Base-by-base conservation (phyloP, 2,329 filamentous ascomycete genomes). In the Aureobasidium leucospermi region DNA sequence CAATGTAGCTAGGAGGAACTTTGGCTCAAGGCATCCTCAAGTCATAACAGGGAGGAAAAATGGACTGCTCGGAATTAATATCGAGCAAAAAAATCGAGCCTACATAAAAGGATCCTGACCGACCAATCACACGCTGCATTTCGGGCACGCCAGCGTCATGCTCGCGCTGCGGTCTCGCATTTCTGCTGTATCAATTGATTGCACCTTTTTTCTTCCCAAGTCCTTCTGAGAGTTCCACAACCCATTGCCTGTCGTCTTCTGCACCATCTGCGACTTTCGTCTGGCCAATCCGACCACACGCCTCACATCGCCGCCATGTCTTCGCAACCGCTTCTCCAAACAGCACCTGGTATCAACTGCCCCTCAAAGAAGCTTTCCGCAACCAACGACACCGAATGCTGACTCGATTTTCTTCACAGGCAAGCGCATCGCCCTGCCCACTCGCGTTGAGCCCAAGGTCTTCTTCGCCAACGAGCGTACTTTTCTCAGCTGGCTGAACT, bases 381-480 rank as follows among this genome's bases (percentile, higher is more conserved):
- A 29, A 36, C 41, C 41, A 13, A 29, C 38, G 13, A 38, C 11
- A 41, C 28, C 29, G 31, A 46, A 56, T 56, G 31, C 52, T 59
- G 39, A 59, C 48, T 47, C 57, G 32, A 60, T 39, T 2, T 46
- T 49, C 19, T 41, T 39, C 34, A 53, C 68, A 96, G 93, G 93
- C 83, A 99, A 99, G 80, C 90, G 93, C 73, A 97, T 99, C 73
- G 93, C 94, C 69, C 90, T 99, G 65, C 94, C 94, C 60, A 96
- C 93, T 62, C 91, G 94, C 67, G 93, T 99, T 76, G 94, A 99
- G 77, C 94, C 94, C 69, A 99, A 99, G 78, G 94, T 99, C 80
- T 99, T 97, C 85, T 99, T 99, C 81, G 94, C 94, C 78, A 99
- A 99, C 81, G 94, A 99, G 79, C 90, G 94, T 64, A 99, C 94